Conservation (phyloP, 2,329 filamentous ascomycete species). For the Leptosphaerulina australis region DNA sequence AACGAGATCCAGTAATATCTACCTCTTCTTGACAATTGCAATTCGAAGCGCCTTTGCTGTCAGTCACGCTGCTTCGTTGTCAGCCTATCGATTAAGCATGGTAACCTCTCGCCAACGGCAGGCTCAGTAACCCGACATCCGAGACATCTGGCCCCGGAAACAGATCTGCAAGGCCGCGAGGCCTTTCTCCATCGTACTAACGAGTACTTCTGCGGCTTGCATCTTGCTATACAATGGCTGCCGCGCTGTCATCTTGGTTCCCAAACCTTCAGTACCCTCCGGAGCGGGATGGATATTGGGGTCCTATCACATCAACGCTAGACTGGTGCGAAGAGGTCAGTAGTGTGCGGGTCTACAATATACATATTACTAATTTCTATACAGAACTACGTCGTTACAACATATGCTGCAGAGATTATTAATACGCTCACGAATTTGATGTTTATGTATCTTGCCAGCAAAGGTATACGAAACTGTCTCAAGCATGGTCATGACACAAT, state of each 20-base stretch:
- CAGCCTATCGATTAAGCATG: conserved; percentile 18
- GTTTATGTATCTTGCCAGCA: conserved; percentile 78
- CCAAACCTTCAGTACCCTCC: conserved; percentile 58
- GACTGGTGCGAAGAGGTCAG: conserved; percentile 82
- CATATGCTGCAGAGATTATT: conserved; percentile 77
- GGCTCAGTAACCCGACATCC: conserved; percentile 23
- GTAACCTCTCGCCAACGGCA: conserved; percentile 19
- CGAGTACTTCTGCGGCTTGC: background rate
- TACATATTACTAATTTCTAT: conserved; percentile 11
- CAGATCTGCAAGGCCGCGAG: conserved; percentile 13
- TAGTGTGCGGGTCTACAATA: background rate
- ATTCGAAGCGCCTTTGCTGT: background rate
- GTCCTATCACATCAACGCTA: conserved; percentile 71
- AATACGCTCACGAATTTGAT: conserved; percentile 82
- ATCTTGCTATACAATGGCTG: conserved; percentile 28
- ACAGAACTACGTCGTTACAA: conserved; percentile 76
- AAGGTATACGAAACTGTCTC: conserved; percentile 75
- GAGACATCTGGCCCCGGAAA: conserved; percentile 23
- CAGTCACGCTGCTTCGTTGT: background rate
- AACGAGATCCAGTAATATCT: background rate
- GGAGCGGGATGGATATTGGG: conserved; percentile 67
- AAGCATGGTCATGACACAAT: conserved; percentile 75
- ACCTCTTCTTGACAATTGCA: background rate
- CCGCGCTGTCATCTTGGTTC: conserved; percentile 46
- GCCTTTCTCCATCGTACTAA: conserved; percentile 2